Percentiles rank a stretch among this genome's conserved stretches.
These are phyloP conservation scores for Conticribra guillardii DNA, from an alignment of 108 stramenopile genomes.

Conservation along the genomic window DNA sequence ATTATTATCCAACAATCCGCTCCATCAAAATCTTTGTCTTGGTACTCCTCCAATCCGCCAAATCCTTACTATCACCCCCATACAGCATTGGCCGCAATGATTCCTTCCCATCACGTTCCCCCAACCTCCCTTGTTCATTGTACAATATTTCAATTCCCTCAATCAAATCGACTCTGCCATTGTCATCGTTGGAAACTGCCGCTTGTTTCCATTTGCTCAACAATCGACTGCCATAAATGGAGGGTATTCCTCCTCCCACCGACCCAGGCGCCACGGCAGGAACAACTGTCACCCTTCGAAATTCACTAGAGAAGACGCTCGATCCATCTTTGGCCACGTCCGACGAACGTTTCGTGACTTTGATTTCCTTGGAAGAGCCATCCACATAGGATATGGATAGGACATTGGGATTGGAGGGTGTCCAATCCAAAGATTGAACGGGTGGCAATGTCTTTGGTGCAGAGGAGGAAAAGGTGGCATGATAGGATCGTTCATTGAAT, in stretches of 20 bases:
- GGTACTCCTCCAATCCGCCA: slow-evolving; percentile 45
- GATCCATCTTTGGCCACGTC: slow-evolving; percentile 50
- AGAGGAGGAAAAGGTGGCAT: slow-evolving; percentile 34
- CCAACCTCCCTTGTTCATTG: slow-evolving; percentile 52
- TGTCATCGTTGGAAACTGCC: neutral
- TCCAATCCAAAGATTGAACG: slow-evolving; percentile 63
- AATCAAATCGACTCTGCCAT: slow-evolving; percentile 30
- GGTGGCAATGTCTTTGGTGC: slow-evolving; percentile 8
- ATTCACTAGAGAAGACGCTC: slow-evolving; percentile 68
- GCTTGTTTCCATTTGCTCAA: slow-evolving; percentile 78
- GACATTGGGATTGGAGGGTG: slow-evolving; percentile 73
- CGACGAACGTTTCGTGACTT: slow-evolving; percentile 79
- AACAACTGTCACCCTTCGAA: slow-evolving; percentile 66
- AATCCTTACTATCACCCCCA: slow-evolving; percentile 39
- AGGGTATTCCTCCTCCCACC: slow-evolving; percentile 61
- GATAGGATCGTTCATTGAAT: slow-evolving; percentile 68
- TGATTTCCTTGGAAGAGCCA: slow-evolving; percentile 76
- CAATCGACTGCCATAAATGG: slow-evolving; percentile 64
- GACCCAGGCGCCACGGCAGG: slow-evolving; percentile 11
- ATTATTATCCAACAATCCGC: slow-evolving; percentile 4
- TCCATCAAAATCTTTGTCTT: slow-evolving; percentile 51
- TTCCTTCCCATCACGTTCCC: slow-evolving; percentile 9
- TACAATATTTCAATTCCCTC: slow-evolving; percentile 84
- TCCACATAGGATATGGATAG: slow-evolving; percentile 47
- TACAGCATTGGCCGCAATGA: slow-evolving; percentile 24